Evolutionary conservation across 441 rosid species (phyloP).

Genomic region (Erodium chrysanthum): DNA sequence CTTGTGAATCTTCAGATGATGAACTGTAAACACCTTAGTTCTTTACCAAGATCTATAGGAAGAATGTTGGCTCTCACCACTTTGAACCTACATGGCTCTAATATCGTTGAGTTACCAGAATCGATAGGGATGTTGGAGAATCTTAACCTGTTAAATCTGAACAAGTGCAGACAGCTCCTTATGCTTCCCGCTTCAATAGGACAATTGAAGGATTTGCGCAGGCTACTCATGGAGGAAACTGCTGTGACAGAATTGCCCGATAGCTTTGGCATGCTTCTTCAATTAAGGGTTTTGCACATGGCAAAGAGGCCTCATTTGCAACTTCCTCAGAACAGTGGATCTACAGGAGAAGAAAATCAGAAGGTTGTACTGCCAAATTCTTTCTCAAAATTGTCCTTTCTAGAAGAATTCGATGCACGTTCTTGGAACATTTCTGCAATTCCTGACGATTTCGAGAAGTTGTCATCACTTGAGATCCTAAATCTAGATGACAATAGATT

Average conservation of each 20-base stretch:
- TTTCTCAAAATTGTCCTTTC: constrained; percentile 35
- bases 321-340: not conserved
- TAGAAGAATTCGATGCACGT: constrained; percentile 49
- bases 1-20: constrained; percentile 32
- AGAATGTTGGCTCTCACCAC: constrained; percentile 30
- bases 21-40: constrained; percentile 27
- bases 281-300: constrained; percentile 34
- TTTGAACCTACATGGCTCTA: constrained; percentile 27
- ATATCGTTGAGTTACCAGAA: constrained; percentile 42
- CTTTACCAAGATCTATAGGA: constrained; percentile 40
- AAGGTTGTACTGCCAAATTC: constrained; percentile 27
- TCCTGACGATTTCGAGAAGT: constrained; percentile 48
- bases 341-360: constrained; percentile 1
- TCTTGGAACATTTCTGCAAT: constrained; percentile 44
- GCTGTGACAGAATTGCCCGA: constrained; percentile 39
- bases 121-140: constrained; percentile 38
- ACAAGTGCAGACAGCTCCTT: constrained; percentile 29
- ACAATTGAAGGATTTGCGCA: constrained; percentile 39
- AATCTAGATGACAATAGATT: constrained; percentile 41
- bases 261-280: constrained; percentile 44
- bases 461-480: constrained; percentile 30
- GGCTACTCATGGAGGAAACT: constrained; percentile 36
- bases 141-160: constrained; percentile 26
- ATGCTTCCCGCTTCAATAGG: constrained; percentile 50
- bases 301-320: constrained; percentile 23